Conservation (phyloP, 306 rosid species). For the Sicyos baderoa region DNA sequence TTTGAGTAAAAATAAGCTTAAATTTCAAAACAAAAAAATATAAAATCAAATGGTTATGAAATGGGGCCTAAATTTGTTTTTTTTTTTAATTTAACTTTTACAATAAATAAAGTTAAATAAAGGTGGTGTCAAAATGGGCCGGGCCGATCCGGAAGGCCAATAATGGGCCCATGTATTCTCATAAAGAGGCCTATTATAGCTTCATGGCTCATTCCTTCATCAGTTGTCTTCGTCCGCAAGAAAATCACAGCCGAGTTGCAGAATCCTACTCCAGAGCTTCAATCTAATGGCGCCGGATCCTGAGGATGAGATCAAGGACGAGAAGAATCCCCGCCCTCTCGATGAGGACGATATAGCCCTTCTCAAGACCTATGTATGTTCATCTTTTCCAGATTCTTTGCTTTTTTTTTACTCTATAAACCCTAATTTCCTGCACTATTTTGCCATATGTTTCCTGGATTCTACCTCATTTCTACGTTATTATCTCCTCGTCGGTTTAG, state of each 20-base stretch:
- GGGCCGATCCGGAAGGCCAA: not conserved
- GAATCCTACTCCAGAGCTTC: slow-evolving; percentile 9
- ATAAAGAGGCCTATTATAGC: not conserved
- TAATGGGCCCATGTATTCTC: not conserved
- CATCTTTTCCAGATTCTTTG: not conserved
- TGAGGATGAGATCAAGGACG: slow-evolving; percentile 89
- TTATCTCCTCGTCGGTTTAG: not conserved
- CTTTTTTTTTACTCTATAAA: slow-evolving; percentile 13
- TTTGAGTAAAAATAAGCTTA: no score
- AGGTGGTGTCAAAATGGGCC: not conserved
- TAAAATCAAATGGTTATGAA: no score
- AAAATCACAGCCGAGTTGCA: slow-evolving; percentile 15
- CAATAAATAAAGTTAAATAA: no score
- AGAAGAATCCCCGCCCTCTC: slow-evolving; percentile 94
- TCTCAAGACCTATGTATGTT: slow-evolving; percentile 77
- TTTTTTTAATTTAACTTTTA: no score
- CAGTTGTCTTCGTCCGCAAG: slow-evolving; percentile 20
- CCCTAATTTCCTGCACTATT: slow-evolving; percentile 27
- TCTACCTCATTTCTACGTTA: not conserved
- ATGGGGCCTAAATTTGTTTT: no score
- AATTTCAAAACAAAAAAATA: no score
- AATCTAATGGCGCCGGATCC: slow-evolving; percentile 67
- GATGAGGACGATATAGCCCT: slow-evolving; percentile 95
- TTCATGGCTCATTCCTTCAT: not conserved
- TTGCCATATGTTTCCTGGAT: not conserved